These are phyloP conservation scores for Protomyces gravidus DNA, from an alignment of 1,139 yeast genomes.

Conservation along the genomic window DNA sequence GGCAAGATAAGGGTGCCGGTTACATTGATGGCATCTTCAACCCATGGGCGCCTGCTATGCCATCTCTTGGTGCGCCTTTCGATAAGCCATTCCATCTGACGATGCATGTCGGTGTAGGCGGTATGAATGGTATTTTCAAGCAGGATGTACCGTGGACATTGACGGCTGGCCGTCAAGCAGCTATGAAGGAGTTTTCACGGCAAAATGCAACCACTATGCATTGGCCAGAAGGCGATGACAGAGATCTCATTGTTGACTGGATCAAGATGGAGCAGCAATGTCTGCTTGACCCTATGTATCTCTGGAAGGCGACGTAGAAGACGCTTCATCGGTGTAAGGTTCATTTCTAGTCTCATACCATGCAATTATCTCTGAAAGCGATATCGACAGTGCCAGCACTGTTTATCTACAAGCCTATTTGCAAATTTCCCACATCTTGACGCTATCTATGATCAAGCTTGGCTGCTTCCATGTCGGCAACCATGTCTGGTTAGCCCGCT, in stretches of 20 bases:
- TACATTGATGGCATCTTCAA: conserved; percentile 27
- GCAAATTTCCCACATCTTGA: conserved; percentile 26
- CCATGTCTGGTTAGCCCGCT: conserved; percentile 8
- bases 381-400: neutral
- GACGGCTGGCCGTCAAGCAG: conserved; percentile 14
- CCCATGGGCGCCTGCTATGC: conserved; percentile 29
- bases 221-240: conserved; percentile 27
- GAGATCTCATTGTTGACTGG: conserved; percentile 22
- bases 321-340: neutral
- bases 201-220: conserved; percentile 11
- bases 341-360: too few relatives aligned
- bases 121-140: conserved; percentile 33
- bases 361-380: too few relatives aligned
- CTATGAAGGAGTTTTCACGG: conserved; percentile 12
- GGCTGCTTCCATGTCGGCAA: conserved; percentile 22
- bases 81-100: conserved; percentile 33
- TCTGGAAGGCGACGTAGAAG: neutral
- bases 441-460: conserved; percentile 12
- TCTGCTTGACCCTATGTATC: conserved; percentile 6
- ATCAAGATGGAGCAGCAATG: conserved; percentile 26
- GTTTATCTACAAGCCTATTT: neutral
- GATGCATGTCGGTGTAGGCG: conserved; percentile 34
- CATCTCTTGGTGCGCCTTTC: conserved; percentile 31
- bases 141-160: conserved; percentile 31
- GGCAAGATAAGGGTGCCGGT: conserved; percentile 5